Evolutionary conservation across 2,329 filamentous ascomycete species (phyloP).

Genomic region (Colletotrichum sp.): DNA sequence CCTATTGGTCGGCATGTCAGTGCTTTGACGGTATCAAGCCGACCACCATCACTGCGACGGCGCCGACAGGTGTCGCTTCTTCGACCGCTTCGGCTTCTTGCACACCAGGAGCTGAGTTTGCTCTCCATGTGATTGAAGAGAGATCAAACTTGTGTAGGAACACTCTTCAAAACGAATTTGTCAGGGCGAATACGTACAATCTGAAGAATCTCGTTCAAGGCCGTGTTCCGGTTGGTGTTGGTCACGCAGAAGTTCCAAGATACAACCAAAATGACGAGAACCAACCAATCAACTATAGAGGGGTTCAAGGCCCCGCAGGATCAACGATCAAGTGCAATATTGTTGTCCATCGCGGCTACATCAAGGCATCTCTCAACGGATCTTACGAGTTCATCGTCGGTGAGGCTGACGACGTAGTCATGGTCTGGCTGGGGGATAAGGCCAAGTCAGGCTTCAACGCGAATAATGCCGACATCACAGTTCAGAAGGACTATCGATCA

Average conservation of each 20-base stretch:
- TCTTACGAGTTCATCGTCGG: neutral
- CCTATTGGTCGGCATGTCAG: slow-evolving; percentile 25
- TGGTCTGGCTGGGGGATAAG: neutral
- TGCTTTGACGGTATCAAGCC: slow-evolving; percentile 22
- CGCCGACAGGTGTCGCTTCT: neutral
- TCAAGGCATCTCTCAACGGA: neutral
- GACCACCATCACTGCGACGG: slow-evolving; percentile 13
- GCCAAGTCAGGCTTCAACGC: neutral
- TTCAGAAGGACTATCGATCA: neutral
- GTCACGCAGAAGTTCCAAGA: neutral
- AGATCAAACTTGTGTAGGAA: neutral
- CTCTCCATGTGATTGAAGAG: neutral
- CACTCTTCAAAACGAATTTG: neutral
- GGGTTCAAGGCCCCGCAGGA: neutral
- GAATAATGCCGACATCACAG: neutral
- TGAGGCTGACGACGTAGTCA: neutral
- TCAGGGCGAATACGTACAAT: neutral
- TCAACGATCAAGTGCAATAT: neutral
- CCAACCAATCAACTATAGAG: neutral
- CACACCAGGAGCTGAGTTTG: slow-evolving; percentile 11
- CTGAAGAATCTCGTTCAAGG: neutral
- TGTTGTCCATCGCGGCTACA: slow-evolving; percentile 5
- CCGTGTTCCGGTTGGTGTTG: neutral
- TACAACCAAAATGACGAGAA: neutral
- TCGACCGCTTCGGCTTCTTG: neutral